phyloP scores from a whole-genome alignment of 805 yeast genomes.

The Metschnikowia santaceciliae region DNA sequence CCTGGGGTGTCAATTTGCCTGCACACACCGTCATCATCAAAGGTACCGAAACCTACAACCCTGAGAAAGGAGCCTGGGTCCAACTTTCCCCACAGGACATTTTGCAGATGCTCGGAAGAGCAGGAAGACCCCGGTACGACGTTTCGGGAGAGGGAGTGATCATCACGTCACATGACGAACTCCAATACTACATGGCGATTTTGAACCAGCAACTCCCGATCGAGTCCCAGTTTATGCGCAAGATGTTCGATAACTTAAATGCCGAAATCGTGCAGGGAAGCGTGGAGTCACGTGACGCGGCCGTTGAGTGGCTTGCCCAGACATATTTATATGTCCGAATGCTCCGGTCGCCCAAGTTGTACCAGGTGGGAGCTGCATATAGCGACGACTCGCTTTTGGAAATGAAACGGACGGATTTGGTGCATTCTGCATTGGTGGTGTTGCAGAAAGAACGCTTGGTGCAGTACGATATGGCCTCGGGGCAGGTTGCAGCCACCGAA shows the following conservation, averaged over 20 bases:
- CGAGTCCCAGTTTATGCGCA: conserved; percentile 77
- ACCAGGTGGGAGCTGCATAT: conserved; percentile 69
- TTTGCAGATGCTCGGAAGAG: conserved; percentile 96
- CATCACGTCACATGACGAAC: conserved; percentile 79
- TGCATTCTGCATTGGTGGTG: conserved; percentile 68
- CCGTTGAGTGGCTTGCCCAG: conserved; percentile 73
- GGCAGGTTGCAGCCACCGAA: conserved; percentile 46
- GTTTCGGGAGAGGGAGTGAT: conserved; percentile 90
- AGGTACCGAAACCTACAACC: conserved; percentile 92
- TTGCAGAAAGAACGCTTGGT: conserved; percentile 57
- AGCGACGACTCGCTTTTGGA: conserved; percentile 44
- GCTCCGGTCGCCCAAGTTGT: conserved; percentile 66
- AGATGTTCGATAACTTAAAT: conserved; percentile 69
- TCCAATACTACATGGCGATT: conserved; percentile 86
- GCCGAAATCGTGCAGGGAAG: conserved; percentile 83
- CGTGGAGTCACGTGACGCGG: conserved; percentile 57
- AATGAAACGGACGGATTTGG: conserved; percentile 60
- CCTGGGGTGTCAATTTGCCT: conserved; percentile 85
- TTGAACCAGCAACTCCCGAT: conserved; percentile 88
- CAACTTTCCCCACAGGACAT: conserved; percentile 94
- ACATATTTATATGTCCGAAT: conserved; percentile 79
- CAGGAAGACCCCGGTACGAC: conserved; percentile 95
- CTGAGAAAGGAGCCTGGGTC: conserved; percentile 84
- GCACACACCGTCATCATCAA: conserved; percentile 80
- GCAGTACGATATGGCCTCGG: conserved; percentile 48